Base-by-base conservation (phyloP, 116 monocot species). In the Iris pallida region DNA sequence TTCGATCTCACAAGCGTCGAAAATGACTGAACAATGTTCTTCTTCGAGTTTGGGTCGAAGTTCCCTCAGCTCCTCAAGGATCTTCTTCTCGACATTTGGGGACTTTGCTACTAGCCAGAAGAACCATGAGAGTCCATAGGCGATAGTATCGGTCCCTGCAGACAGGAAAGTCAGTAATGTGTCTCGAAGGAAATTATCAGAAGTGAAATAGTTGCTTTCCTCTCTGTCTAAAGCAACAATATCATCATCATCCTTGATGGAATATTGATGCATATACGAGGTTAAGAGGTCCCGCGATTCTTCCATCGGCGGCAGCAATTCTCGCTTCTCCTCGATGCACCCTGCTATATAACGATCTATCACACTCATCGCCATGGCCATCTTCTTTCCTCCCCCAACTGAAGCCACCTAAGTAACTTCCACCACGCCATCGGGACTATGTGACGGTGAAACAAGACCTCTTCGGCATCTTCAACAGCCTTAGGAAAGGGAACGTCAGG, bases 381-480 rank as follows among this genome's bases (percentile, higher is more conserved):
- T 7, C 49, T 55, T 84, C 57, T 64, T 78, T 88, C 88, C 30
- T 43, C 8, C 7, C 83, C 80, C 0, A 87, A 45, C 5, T 70
- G 16, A 1, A 84, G 47, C 67, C 70, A 66, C 18, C 73, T 77
- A 19, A 76, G 15, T 48, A 79, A 53, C 76, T 82, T 84, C 88
- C 88, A 88, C 68, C 65, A 79, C 10, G 12, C 8, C 41, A 0
- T 7, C 12, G 88, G 88, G 6, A 74, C 45, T 7, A 42, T 41
- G 55, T 84, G 74, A 15, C 88, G 74, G 62, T 66, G 53, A 14
- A 81, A 18, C 43, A 79, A 0, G 2, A 70, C 74, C 64, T 75
- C 78, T 53, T 55, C 63, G 16, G 73, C 72, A 52, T 81, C 84
- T 49, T 88, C 84, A 18, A 80, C 63, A 6, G 84, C 88, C 16